Base-by-base conservation (phyloP, 192 early-diverging fungal species). In the Diversispora eburnea region DNA sequence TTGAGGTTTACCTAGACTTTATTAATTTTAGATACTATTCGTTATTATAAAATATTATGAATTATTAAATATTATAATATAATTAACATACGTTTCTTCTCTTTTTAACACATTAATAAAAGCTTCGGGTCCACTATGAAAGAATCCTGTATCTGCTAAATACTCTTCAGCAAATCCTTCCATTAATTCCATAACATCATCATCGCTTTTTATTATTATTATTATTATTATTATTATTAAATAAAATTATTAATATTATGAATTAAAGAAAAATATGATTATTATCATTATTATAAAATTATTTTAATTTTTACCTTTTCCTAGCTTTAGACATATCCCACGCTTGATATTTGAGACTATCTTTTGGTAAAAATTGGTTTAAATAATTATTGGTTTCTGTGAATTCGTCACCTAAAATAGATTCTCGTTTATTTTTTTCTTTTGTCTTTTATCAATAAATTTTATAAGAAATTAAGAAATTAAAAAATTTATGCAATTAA, bases 311-410 rank as follows among this genome's bases (percentile, higher is more conserved):
- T 42, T 77, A 86, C 83, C 88, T 95, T 80, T 97, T 98, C 8
- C 93, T 93, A 10, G 96, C 96, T 39, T 94, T 80, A 22, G 97
- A 95, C 97, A 99, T 99, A 80, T 99, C 97, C 95, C 95, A 97
- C 4, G 92, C 92, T 73, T 95, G 87, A 77, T 99, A 97, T 67
- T 87, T 81, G 58, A 98, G 92, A 74, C 89, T 89, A 17, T 90
- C 89, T 3, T 84, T 78, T 0, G 93, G 93, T 61, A 99, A 75
- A 65, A 94, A 94, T 78, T 97, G 93, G 76, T 95, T 97, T 65
- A 99, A 79, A 75, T 98, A 98, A 4, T 82, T 77, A 39, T 98
- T 84, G 5, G 90, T 83, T 51, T 92, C 88, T 1, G 90, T 80
- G 77, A 96, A 96, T 70, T 98, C 94, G 56, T 92, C 88, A 25